Evolutionary conservation across 192 early-diverging fungal species (phyloP).

Genomic region (Backusella sp.): DNA sequence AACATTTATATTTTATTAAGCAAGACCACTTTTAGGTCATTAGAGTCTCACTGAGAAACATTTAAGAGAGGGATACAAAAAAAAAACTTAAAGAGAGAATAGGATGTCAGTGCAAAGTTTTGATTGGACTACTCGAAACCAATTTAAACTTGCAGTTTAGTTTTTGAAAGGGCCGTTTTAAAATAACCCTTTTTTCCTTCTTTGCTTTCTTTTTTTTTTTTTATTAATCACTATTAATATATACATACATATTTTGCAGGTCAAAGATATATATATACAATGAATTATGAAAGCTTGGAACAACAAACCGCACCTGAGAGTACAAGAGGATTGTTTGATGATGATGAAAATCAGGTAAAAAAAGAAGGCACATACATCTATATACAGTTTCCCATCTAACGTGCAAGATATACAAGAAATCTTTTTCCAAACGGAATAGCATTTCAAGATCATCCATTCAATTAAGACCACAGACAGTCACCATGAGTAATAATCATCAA

Average conservation of each 20-base stretch:
- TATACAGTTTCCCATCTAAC: background rate
- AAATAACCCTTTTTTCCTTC: background rate
- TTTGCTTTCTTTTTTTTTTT: background rate
- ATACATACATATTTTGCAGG: background rate
- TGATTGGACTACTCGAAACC: background rate
- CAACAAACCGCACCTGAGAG: conserved; percentile 45
- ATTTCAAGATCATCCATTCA: background rate
- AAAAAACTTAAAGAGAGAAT: too few species aligned
- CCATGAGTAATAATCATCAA: background rate
- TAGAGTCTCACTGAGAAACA: too few species aligned
- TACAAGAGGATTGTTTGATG: conserved; percentile 41
- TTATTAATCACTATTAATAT: background rate
- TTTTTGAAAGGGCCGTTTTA: background rate
- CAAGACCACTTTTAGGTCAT: too few species aligned
- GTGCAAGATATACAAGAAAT: background rate
- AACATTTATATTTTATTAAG: too few species aligned
- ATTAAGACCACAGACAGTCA: background rate
- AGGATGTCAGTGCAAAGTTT: too few species aligned
- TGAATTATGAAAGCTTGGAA: conserved; percentile 22
- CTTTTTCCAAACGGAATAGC: background rate
- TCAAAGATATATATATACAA: background rate
- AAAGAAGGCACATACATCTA: background rate
- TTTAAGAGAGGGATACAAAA: too few species aligned
- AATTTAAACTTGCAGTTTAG: conserved; percentile 8
- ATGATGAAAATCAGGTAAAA: conserved; percentile 6